A percentile compares a stretch with the other conserved stretches of the same genome.
phyloP scores from a whole-genome alignment of 495 filamentous ascomycete genomes.

The Elasticomyces elasticus region DNA sequence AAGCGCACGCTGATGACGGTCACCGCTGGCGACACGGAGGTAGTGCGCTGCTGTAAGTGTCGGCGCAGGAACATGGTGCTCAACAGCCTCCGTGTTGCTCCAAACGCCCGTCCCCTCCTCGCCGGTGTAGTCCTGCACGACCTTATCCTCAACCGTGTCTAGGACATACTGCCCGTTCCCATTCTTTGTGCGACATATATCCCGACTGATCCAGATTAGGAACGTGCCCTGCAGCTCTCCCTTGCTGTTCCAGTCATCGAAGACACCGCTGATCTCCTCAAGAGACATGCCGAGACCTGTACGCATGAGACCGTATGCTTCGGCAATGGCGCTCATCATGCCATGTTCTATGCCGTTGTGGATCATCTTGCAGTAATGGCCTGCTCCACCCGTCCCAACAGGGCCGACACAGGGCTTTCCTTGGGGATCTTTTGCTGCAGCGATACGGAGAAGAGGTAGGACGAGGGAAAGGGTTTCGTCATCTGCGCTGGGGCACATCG shows the following conservation, averaged over 20 bases:
- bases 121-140: slow-evolving; percentile 60
- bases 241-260: slow-evolving; percentile 49
- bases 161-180: slow-evolving; percentile 43
- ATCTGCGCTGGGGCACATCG: slow-evolving; percentile 57
- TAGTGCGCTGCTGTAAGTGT: slow-evolving; percentile 56
- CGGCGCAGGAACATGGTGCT: slow-evolving; percentile 53
- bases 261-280: slow-evolving; percentile 52
- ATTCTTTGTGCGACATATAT: slow-evolving; percentile 47
- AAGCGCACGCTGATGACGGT: slow-evolving; percentile 43
- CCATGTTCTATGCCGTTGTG: slow-evolving; percentile 46
- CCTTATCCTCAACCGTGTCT: slow-evolving; percentile 60
- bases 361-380: slow-evolving; percentile 70
- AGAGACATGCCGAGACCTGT: slow-evolving; percentile 49
- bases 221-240: slow-evolving; percentile 51
- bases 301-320: slow-evolving; percentile 57
- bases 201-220: slow-evolving; percentile 52
- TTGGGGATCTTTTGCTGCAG: slow-evolving; percentile 49
- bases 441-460: slow-evolving; percentile 52
- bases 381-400: slow-evolving; percentile 53
- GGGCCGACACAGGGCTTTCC: slow-evolving; percentile 53
- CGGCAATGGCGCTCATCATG: slow-evolving; percentile 39
- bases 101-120: slow-evolving; percentile 62
- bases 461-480: slow-evolving; percentile 46
- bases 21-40: slow-evolving; percentile 55
- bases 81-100: slow-evolving; percentile 51